Evolutionary conservation across 2,329 filamentous ascomycete species (phyloP), one percentile per base, ranked within the genome.

Genomic region (Colletotrichum sp.): DNA sequence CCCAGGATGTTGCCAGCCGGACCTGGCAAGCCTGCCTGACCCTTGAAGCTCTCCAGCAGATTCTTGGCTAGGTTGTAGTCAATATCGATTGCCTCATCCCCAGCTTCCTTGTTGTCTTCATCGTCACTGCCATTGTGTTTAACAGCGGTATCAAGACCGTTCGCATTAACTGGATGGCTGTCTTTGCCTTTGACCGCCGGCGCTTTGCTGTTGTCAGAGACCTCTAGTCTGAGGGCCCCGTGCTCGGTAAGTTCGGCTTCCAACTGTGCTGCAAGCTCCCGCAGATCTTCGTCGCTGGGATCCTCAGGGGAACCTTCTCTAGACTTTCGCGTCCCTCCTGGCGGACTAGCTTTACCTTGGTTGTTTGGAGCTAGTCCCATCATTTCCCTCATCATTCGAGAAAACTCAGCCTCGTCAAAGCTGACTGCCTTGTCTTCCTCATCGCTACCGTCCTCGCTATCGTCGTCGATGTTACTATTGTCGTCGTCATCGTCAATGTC

Each of bases 61-160:
- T 98, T 98, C 83, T 94, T 95, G 22, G 95, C 96, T 28, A 99
- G 88, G 77, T 97, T 96, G 79, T 96, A 94, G 82, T 98, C 95
- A 32, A 97, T 91, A 77, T 96, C 89, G 6, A 97, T 90, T 69
- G 94, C 92, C 12, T 91, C 85, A 4, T 84, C 85, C 12, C 87
- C 87, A 10, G 90, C 88, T 4, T 89, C 88, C 52, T 91, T 86
- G 32, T 89, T 84, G 9, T 87, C 83, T 66, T 84, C 83, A 4
- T 82, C 80, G 4, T 80, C 76, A 30, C 70, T 77, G 15, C 76
- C 64, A 7, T 70, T 48, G 18, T 39, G 52, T 56, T 77, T 76
- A 43, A 56, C 12, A 28, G 9, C 36, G 65, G 43, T 66, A 43
- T 36, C 34, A 16, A 5, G 52, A 39, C 32, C n/a, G 25, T 62